Percentiles rank a stretch among this genome's conserved stretches.
These are phyloP conservation scores for Xerocomellus chrysenteron DNA, from an alignment of 768 basidiomycete genomes.

Conservation along the genomic window DNA sequence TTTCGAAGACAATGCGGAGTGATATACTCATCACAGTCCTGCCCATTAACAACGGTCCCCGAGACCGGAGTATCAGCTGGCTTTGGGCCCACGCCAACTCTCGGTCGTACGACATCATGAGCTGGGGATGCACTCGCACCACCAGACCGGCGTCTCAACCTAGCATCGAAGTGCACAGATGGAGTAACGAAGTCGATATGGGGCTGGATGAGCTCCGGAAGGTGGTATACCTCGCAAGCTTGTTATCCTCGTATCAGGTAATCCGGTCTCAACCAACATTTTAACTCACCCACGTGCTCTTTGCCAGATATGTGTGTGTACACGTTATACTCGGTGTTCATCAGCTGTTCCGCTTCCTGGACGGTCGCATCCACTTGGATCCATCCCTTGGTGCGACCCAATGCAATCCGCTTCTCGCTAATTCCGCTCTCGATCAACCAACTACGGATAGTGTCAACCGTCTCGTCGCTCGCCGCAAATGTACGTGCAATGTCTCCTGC, in stretches of 20 bases:
- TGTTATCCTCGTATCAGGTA: background rate
- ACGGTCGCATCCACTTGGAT: conserved; percentile 28
- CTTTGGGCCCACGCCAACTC: conserved; percentile 13
- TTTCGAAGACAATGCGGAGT: conserved; percentile 31
- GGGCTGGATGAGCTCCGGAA: conserved; percentile 29
- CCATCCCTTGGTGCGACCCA: conserved; percentile 23
- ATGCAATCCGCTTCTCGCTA: conserved; percentile 14
- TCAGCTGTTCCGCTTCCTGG: conserved; percentile 32
- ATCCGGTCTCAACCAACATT: background rate
- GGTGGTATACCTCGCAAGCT: conserved; percentile 35
- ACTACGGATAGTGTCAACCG: conserved; percentile 19
- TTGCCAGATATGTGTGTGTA: conserved; percentile 27
- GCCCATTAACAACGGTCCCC: conserved; percentile 5
- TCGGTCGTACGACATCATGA: conserved; percentile 17
- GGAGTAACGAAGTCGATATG: conserved; percentile 38
- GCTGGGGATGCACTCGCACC: background rate
- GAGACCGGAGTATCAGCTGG: conserved; percentile 8
- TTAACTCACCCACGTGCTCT: conserved; percentile 24
- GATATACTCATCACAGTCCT: conserved; percentile 18
- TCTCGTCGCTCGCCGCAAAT: conserved; percentile 28
- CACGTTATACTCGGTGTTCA: conserved; percentile 35
- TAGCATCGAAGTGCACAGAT: conserved; percentile 34
- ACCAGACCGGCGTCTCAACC: conserved; percentile 18
- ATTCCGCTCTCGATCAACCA: conserved; percentile 33
- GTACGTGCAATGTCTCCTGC: conserved; percentile 26